Conservation (phyloP, 768 basidiomycete genomes). For the Lactarius vividus region DNA sequence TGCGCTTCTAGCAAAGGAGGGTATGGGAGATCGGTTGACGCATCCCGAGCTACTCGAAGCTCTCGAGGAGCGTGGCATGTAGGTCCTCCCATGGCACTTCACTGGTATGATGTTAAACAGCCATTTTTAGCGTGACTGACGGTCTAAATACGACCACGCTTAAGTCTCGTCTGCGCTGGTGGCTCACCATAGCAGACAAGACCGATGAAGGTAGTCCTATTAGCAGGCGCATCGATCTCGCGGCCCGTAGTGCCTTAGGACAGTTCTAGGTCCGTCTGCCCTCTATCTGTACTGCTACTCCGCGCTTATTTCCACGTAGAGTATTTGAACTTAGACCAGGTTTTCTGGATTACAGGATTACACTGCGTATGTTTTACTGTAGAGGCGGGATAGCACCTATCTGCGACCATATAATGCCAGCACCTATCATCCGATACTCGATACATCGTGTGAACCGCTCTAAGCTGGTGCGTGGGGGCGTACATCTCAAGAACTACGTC, state of each 20-base stretch:
- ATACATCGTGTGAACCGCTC: neutral
- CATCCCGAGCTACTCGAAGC: conserved; percentile 59
- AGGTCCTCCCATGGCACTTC: conserved; percentile 33
- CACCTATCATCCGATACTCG: conserved; percentile 8
- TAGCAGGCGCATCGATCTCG: conserved; percentile 50
- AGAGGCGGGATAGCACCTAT: conserved; percentile 21
- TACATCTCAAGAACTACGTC: neutral
- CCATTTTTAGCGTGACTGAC: conserved; percentile 37
- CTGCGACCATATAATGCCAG: conserved; percentile 16
- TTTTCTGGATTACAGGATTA: neutral
- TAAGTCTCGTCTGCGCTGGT: conserved; percentile 56
- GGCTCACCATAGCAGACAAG: conserved; percentile 52
- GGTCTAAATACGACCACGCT: conserved; percentile 43
- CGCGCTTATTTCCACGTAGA: neutral
- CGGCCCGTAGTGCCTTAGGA: conserved; percentile 39
- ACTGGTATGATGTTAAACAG: neutral
- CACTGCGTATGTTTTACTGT: conserved; percentile 2
- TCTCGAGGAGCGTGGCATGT: conserved; percentile 78
- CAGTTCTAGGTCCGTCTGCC: conserved; percentile 22
- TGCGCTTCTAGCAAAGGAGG: conserved; percentile 52
- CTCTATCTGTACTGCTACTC: neutral
- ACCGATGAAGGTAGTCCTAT: conserved; percentile 39
- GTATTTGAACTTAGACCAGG: neutral
- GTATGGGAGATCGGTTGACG: conserved; percentile 44
- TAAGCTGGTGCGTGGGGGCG: no score